A percentile compares a stretch with the other conserved stretches of the same genome.
Evolutionary conservation across 2,329 filamentous ascomycete species (phyloP).

Genomic region (Fusarium illudens): DNA sequence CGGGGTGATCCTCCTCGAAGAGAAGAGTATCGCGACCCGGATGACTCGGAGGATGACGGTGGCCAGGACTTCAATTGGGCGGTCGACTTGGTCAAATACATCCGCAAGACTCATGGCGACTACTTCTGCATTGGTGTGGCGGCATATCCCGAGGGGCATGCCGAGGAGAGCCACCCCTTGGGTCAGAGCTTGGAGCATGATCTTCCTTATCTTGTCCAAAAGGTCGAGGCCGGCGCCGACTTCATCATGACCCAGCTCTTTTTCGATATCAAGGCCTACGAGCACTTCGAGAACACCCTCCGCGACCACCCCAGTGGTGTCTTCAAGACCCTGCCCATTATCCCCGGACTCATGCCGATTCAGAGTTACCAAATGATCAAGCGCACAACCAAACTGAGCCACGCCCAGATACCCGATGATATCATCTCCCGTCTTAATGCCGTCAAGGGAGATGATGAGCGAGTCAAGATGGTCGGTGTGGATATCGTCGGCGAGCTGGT

Average conservation of each 20-base stretch:
- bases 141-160: slow-evolving; percentile 93
- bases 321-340: slow-evolving; percentile 88
- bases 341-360: slow-evolving; percentile 96
- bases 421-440: slow-evolving; percentile 75
- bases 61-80: slow-evolving; percentile 89
- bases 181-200: slow-evolving; percentile 78
- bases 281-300: slow-evolving; percentile 78
- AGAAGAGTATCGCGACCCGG: slow-evolving; percentile 80
- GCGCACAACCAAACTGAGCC: slow-evolving; percentile 91
- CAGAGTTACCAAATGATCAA: slow-evolving; percentile 97
- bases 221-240: slow-evolving; percentile 89
- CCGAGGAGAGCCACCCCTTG: slow-evolving; percentile 84
- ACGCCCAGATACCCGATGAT: slow-evolving; percentile 78
- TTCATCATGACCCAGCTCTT: slow-evolving; percentile 99
- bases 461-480: slow-evolving; percentile 81
- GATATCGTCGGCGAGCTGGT: slow-evolving; percentile 87
- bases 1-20: slow-evolving; percentile 89
- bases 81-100: slow-evolving; percentile 88
- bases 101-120: slow-evolving; percentile 83
- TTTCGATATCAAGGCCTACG: slow-evolving; percentile 87
- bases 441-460: slow-evolving; percentile 81
- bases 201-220: slow-evolving; percentile 88
- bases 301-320: slow-evolving; percentile 82
- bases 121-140: slow-evolving; percentile 98
- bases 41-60: slow-evolving; percentile 65